Evolutionary conservation across 371 early-diverging fungal genomes (phyloP).

Genomic region (Rhizomucor pusillus): DNA sequence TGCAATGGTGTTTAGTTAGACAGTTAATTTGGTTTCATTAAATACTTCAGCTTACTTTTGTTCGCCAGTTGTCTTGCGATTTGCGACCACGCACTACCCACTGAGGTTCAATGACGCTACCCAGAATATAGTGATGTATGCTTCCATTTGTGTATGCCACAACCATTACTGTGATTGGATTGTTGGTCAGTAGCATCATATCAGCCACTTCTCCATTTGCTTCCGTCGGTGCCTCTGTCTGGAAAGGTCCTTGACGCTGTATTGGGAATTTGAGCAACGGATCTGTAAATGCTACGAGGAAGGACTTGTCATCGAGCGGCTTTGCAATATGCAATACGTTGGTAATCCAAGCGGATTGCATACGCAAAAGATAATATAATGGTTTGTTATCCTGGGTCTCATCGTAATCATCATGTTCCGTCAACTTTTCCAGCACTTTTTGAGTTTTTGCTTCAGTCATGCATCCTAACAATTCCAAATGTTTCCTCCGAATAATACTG

Average conservation of each 20-base stretch:
- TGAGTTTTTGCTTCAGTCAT: slow-evolving; percentile 27
- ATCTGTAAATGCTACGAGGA: too few relatives aligned
- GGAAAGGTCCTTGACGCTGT: slow-evolving; percentile 40
- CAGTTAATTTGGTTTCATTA: background rate
- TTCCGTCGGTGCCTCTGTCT: slow-evolving; percentile 5
- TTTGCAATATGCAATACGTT: slow-evolving; percentile 22
- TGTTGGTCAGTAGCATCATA: slow-evolving; percentile 23
- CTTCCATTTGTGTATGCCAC: slow-evolving; percentile 31
- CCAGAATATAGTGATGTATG: slow-evolving; percentile 32
- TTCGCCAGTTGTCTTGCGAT: slow-evolving; percentile 18
- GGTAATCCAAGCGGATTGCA: slow-evolving; percentile 38
- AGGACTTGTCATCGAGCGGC: background rate
- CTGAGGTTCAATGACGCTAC: slow-evolving; percentile 31
- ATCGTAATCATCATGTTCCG: slow-evolving; percentile 1
- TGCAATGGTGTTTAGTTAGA: background rate
- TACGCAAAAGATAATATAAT: slow-evolving; percentile 23
- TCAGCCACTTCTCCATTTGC: slow-evolving; percentile 19
- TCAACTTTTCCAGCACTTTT: slow-evolving; percentile 12
- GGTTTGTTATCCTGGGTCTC: slow-evolving; percentile 7
- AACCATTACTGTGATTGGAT: slow-evolving; percentile 23
- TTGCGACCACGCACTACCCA: slow-evolving; percentile 30
- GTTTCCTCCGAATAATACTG: slow-evolving; percentile 29
- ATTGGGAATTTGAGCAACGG: slow-evolving; percentile 9
- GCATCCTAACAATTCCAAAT: slow-evolving; percentile 34
- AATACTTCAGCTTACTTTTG: slow-evolving; percentile 16